phyloP scores from a whole-genome alignment of 2,329 filamentous ascomycete genomes.

The Cordyceps javanica region DNA sequence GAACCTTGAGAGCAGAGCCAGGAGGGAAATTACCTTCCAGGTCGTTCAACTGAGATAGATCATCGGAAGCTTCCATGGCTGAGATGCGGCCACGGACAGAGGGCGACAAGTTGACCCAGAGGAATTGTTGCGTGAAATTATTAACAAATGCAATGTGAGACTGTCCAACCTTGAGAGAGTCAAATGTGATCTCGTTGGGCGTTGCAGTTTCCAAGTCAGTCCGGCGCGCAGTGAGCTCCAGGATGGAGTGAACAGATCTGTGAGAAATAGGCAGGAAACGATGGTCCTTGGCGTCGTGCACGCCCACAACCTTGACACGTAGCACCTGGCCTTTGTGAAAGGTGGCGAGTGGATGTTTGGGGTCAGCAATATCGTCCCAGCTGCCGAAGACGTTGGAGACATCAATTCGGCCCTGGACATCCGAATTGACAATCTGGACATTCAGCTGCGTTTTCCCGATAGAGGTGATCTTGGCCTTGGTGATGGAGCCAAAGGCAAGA shows the following conservation, averaged over 20 bases:
- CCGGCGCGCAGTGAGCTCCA: slow-evolving; percentile 79
- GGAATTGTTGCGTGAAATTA: slow-evolving; percentile 70
- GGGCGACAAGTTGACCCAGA: slow-evolving; percentile 90
- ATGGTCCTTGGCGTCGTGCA: slow-evolving; percentile 86
- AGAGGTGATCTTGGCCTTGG: slow-evolving; percentile 73
- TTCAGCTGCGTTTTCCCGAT: slow-evolving; percentile 91
- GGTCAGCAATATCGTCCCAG: slow-evolving; percentile 80
- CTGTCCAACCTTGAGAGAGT: slow-evolving; percentile 65
- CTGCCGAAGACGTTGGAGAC: slow-evolving; percentile 83
- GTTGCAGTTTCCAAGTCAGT: slow-evolving; percentile 49
- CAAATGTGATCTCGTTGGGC: slow-evolving; percentile 55
- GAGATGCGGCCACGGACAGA: slow-evolving; percentile 79
- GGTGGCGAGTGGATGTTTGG: slow-evolving; percentile 67
- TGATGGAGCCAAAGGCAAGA: slow-evolving; percentile 63
- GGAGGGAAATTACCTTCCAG: slow-evolving; percentile 76
- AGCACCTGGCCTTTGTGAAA: slow-evolving; percentile 69
- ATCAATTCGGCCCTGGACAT: slow-evolving; percentile 83
- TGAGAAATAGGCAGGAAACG: slow-evolving; percentile 89
- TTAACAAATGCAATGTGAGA: slow-evolving; percentile 82
- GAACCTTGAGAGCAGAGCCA: slow-evolving; percentile 79
- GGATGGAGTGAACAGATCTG: slow-evolving; percentile 71
- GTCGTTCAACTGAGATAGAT: slow-evolving; percentile 71
- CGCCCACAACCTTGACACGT: slow-evolving; percentile 70
- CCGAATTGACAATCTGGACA: slow-evolving; percentile 68
- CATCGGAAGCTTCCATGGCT: slow-evolving; percentile 79